Evolutionary conservation across 768 basidiomycete genomes (phyloP).

Genomic region (Cyclocybe cylindracea): DNA sequence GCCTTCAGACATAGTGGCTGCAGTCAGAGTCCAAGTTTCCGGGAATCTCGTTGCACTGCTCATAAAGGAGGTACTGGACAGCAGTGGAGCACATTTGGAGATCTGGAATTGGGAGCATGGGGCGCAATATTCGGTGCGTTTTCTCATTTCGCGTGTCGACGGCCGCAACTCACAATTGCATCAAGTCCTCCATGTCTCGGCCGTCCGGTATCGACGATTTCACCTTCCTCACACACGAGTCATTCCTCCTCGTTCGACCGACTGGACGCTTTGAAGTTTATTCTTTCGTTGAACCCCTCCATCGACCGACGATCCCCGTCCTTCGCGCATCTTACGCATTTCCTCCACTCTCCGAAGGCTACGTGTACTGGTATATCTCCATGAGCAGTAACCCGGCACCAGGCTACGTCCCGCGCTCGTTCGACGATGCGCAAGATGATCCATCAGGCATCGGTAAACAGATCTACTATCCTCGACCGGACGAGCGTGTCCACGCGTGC

Average conservation of each 20-base stretch:
- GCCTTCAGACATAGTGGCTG: constrained; percentile 35
- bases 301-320: constrained; percentile 27
- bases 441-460: constrained; percentile 22
- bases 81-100: constrained; percentile 44
- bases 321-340: constrained; percentile 40
- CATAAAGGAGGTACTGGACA: constrained; percentile 45
- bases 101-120: constrained; percentile 52
- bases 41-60: constrained; percentile 50
- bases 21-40: constrained; percentile 46
- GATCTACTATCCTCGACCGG: constrained; percentile 44
- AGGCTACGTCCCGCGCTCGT: constrained; percentile 34
- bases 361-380: constrained; percentile 55
- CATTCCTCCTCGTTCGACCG: constrained; percentile 49
- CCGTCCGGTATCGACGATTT: constrained; percentile 53
- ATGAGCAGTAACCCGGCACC: constrained; percentile 54
- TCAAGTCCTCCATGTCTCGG: constrained; percentile 28
- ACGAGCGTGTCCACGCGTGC: constrained; percentile 53
- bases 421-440: constrained; percentile 6
- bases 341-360: constrained; percentile 43
- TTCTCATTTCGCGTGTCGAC: neutral
- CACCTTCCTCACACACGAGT: constrained; percentile 44
- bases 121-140: constrained; percentile 41
- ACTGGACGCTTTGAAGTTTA: constrained; percentile 51
- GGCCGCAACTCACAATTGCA: constrained; percentile 1
- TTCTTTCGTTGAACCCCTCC: constrained; percentile 40